These are phyloP conservation scores for Thalassiosira hispida DNA, from an alignment of 352 stramenopile species.

Conservation along the genomic window DNA sequence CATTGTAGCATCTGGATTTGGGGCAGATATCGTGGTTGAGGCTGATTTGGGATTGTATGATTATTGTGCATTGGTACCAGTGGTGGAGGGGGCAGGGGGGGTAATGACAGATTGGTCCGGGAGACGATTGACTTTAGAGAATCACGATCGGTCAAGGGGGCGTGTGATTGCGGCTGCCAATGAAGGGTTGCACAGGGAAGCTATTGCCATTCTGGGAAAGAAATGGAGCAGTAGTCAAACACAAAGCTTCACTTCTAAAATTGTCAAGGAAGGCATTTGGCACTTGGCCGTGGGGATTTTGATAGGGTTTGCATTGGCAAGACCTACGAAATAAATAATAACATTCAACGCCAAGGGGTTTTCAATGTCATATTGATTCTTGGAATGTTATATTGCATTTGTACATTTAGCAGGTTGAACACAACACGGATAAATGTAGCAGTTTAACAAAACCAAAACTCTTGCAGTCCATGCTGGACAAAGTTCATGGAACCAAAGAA, in stretches of 20 bases:
- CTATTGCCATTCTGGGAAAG: slow-evolving; percentile 55
- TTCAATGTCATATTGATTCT: background rate
- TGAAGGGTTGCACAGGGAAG: slow-evolving; percentile 48
- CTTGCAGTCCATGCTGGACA: slow-evolving; percentile 74
- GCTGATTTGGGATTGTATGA: slow-evolving; percentile 74
- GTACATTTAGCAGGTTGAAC: too few relatives aligned
- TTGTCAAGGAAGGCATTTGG: slow-evolving; percentile 25
- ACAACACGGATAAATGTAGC: too few relatives aligned
- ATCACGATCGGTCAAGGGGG: slow-evolving; percentile 61
- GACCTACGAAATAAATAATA: slow-evolving; percentile 20
- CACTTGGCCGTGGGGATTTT: slow-evolving; percentile 17
- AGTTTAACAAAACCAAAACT: too few relatives aligned
- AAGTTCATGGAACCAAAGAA: slow-evolving; percentile 80
- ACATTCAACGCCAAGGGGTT: background rate
- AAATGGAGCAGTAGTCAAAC: slow-evolving; percentile 22
- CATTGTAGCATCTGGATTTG: slow-evolving; percentile 67
- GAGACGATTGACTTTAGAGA: slow-evolving; percentile 56
- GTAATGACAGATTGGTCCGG: slow-evolving; percentile 71
- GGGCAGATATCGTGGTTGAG: slow-evolving; percentile 67
- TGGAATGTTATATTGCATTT: background rate
- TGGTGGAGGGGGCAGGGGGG: slow-evolving; percentile 63
- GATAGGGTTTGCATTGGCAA: slow-evolving; percentile 29
- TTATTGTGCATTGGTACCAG: slow-evolving; percentile 66
- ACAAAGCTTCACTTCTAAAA: slow-evolving; percentile 5
- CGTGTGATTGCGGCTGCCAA: slow-evolving; percentile 67